These are phyloP conservation scores for Pseudotulostoma volvatum DNA, from an alignment of 495 filamentous ascomycete genomes.

Conservation along the genomic window DNA sequence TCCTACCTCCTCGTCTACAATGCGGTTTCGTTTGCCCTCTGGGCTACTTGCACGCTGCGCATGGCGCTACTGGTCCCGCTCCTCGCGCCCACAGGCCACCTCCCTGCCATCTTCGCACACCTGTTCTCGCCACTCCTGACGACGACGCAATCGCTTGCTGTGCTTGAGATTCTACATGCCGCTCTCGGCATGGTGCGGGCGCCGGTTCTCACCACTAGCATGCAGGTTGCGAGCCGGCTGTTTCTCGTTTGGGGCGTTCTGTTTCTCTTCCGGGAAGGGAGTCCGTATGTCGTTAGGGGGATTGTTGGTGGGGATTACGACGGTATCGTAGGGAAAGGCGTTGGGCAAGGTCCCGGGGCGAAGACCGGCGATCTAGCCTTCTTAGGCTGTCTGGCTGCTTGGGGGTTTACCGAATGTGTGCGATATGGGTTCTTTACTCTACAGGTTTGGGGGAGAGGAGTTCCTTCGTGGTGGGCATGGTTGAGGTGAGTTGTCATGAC, in stretches of 20 bases:
- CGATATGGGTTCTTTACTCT: slow-evolving; percentile 79
- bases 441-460: slow-evolving; percentile 39
- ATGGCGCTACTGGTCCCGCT: slow-evolving; percentile 31
- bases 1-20: slow-evolving; percentile 75
- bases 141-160: slow-evolving; percentile 67
- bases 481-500: slow-evolving; percentile 38
- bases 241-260: slow-evolving; percentile 74
- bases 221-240: slow-evolving; percentile 73
- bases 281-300: slow-evolving; percentile 7
- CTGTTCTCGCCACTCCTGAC: slow-evolving; percentile 52
- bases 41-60: slow-evolving; percentile 53
- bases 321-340: neutral
- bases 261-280: slow-evolving; percentile 41
- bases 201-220: slow-evolving; percentile 65
- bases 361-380: slow-evolving; percentile 27
- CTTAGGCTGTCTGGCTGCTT: slow-evolving; percentile 45
- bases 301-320: slow-evolving; percentile 15
- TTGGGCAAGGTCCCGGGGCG: neutral
- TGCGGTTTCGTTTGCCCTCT: slow-evolving; percentile 51
- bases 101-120: slow-evolving; percentile 33
- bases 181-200: slow-evolving; percentile 61
- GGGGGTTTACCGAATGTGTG: slow-evolving; percentile 74
- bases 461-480: slow-evolving; percentile 58
- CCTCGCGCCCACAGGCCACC: slow-evolving; percentile 19
- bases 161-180: slow-evolving; percentile 72